Percentiles rank a stretch among this genome's conserved stretches.
Evolutionary conservation across 805 yeast species (phyloP).

Genomic region (Cephaloascus fragrans): DNA sequence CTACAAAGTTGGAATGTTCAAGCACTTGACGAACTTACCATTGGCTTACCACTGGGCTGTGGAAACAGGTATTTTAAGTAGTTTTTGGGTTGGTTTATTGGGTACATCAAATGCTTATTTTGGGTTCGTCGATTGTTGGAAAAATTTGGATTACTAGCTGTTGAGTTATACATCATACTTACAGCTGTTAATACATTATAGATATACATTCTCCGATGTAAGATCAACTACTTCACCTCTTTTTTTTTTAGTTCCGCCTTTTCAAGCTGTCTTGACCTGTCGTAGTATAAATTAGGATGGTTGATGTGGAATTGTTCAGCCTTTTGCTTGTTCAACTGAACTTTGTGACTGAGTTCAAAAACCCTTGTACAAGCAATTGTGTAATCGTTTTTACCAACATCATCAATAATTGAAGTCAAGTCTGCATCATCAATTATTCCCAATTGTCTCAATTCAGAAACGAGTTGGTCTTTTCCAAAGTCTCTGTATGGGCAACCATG

Average conservation of each 20-base stretch:
- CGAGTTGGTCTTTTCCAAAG: slow-evolving; percentile 53
- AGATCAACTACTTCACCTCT: neutral
- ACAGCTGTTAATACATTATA: too few species aligned
- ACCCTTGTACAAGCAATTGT: slow-evolving; percentile 87
- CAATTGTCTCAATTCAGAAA: slow-evolving; percentile 45
- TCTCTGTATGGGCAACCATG: slow-evolving; percentile 96
- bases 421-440: slow-evolving; percentile 53
- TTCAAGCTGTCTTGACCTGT: slow-evolving; percentile 56
- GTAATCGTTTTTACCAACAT: slow-evolving; percentile 59
- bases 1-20: neutral
- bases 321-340: slow-evolving; percentile 20
- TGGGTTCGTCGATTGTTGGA: neutral
- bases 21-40: slow-evolving; percentile 16
- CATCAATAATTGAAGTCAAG: slow-evolving; percentile 53
- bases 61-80: slow-evolving; percentile 16
- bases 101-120: neutral
- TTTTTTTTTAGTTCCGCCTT: slow-evolving; percentile 7
- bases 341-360: slow-evolving; percentile 61
- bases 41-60: slow-evolving; percentile 27
- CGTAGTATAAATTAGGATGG: slow-evolving; percentile 87
- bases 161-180: too few species aligned
- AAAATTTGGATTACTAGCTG: too few species aligned
- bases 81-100: neutral
- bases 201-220: too few species aligned
- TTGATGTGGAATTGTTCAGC: slow-evolving; percentile 54